These are phyloP conservation scores for Diospyros lotus DNA, from an alignment of 148 eudicot genomes.

Conservation along the genomic window DNA sequence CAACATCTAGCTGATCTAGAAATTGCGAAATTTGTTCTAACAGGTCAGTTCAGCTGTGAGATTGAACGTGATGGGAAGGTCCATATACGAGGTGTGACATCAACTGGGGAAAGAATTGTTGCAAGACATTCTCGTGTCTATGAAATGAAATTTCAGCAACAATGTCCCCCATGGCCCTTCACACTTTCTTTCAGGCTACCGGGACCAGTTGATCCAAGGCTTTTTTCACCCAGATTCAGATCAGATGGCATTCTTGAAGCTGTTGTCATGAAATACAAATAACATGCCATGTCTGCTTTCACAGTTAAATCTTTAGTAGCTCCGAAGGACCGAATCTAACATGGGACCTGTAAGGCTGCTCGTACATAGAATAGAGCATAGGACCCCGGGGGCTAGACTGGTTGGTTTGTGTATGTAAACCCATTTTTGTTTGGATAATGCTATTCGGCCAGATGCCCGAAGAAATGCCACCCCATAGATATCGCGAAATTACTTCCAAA, in stretches of 20 bases:
- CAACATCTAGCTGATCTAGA: too few relatives aligned
- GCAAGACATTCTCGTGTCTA: conserved; percentile 37
- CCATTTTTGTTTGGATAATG: too few relatives aligned
- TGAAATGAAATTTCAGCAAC: conserved; percentile 38
- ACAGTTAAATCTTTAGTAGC: not conserved
- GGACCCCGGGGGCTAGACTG: too few relatives aligned
- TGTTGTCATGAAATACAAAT: conserved; percentile 27
- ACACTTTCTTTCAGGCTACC: conserved; percentile 34
- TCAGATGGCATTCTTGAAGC: conserved; percentile 42
- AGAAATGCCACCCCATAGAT: too few relatives aligned
- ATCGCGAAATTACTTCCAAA: too few relatives aligned
- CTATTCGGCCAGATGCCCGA: too few relatives aligned
- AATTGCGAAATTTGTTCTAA: not conserved
- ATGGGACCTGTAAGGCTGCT: too few relatives aligned
- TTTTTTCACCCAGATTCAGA: conserved; percentile 33
- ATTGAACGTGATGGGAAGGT: conserved; percentile 72
- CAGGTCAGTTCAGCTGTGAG: conserved; percentile 82
- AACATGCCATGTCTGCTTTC: not conserved
- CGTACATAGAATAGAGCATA: too few relatives aligned
- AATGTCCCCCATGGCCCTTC: conserved; percentile 39
- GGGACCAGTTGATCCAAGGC: conserved; percentile 43
- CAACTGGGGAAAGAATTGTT: conserved; percentile 42
- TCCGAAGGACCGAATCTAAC: too few relatives aligned
- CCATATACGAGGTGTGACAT: conserved; percentile 43
- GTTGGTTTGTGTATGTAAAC: too few relatives aligned